These are phyloP conservation scores for Russula sp. DNA, from an alignment of 768 basidiomycete genomes.

Conservation along the genomic window DNA sequence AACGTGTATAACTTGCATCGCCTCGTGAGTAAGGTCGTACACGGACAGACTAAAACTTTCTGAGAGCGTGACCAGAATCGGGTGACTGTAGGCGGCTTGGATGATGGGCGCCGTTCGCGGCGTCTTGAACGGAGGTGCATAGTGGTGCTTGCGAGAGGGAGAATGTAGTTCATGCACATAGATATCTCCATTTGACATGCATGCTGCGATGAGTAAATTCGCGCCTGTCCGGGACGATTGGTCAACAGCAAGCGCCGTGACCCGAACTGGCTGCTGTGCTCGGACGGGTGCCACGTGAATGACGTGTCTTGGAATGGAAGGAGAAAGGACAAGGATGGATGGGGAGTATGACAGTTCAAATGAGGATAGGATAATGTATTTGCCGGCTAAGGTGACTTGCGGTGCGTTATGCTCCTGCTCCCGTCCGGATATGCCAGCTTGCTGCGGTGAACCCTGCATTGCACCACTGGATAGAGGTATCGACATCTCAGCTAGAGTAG, in stretches of 20 bases:
- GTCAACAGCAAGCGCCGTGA: slow-evolving; percentile 68
- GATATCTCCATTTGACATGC: slow-evolving; percentile 67
- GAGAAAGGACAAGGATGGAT: slow-evolving; percentile 44
- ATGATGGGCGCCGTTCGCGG: slow-evolving; percentile 43
- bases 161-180: slow-evolving; percentile 49
- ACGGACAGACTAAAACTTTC: slow-evolving; percentile 59
- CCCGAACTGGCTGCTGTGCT: slow-evolving; percentile 32
- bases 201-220: slow-evolving; percentile 46
- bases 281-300: slow-evolving; percentile 41
- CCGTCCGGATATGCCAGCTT: not conserved
- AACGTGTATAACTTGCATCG: slow-evolving; percentile 54
- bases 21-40: slow-evolving; percentile 56
- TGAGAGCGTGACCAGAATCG: slow-evolving; percentile 67
- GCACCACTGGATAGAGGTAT: not conserved
- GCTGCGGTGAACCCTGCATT: not conserved
- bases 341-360: slow-evolving; percentile 48
- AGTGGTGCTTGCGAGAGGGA: slow-evolving; percentile 38
- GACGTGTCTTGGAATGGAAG: slow-evolving; percentile 34
- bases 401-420: slow-evolving; percentile 19
- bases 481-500: slow-evolving; percentile 6
- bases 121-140: slow-evolving; percentile 40
- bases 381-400: slow-evolving; percentile 19
- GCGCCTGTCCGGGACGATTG: slow-evolving; percentile 53
- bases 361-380: slow-evolving; percentile 16
- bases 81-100: slow-evolving; percentile 72